Percentiles rank a stretch among this genome's conserved stretches.
Evolutionary conservation across 148 eudicot species (phyloP).

Genomic region (Beta vulgaris): DNA sequence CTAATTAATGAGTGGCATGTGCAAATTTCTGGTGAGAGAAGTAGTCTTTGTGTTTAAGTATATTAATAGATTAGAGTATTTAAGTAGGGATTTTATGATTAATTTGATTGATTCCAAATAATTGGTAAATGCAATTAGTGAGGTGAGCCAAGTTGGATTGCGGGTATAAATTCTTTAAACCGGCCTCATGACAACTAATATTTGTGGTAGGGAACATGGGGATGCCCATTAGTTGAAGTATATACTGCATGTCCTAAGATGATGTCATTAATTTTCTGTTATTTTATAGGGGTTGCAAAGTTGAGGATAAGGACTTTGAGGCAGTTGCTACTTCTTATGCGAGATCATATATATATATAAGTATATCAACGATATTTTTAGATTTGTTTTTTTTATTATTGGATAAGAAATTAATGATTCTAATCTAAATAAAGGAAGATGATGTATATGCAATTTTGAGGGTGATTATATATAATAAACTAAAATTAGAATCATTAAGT

Average conservation of each 20-base stretch:
- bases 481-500: too few relatives aligned
- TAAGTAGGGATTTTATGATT: conserved; percentile 8
- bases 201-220: conserved; percentile 22
- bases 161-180: background rate
- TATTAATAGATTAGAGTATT: conserved; percentile 8
- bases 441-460: too few relatives aligned
- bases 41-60: background rate
- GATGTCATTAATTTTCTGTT: conserved; percentile 20
- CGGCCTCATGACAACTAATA: conserved; percentile 18
- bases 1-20: conserved; percentile 27
- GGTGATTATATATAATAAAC: too few relatives aligned
- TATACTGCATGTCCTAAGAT: conserved; percentile 17
- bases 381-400: background rate
- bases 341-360: too few relatives aligned
- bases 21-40: conserved; percentile 23
- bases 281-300: conserved; percentile 20
- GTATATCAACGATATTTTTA: background rate
- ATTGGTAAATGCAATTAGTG: conserved; percentile 4
- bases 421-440: background rate
- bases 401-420: conserved; percentile 10
- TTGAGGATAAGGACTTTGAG: conserved; percentile 34
- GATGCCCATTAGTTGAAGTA: conserved; percentile 20
- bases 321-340: conserved; percentile 12
- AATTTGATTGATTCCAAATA: conserved; percentile 12
- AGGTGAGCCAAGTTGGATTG: conserved; percentile 26